A percentile compares a stretch with the other conserved stretches of the same genome.
phyloP scores from a whole-genome alignment of 257 asterid species.

The Jacaranda copaia region DNA sequence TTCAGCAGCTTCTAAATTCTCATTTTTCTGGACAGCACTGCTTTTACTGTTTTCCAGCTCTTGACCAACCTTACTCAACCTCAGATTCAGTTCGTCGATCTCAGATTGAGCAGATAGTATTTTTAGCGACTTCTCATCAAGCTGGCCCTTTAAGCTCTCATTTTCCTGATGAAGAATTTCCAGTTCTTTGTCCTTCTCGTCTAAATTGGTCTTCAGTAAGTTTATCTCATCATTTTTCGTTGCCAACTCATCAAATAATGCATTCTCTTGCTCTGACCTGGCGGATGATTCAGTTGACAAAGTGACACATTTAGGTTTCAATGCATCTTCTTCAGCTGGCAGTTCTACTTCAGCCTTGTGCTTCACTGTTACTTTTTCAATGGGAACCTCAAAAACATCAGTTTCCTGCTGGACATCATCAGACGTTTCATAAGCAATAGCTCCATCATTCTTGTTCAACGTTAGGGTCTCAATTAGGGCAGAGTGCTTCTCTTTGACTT shows the following conservation, averaged over 20 bases:
- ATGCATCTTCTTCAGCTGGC: slow-evolving; percentile 48
- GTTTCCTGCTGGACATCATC: slow-evolving; percentile 68
- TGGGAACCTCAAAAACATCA: slow-evolving; percentile 80
- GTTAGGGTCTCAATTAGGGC: slow-evolving; percentile 33
- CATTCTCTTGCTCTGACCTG: slow-evolving; percentile 45
- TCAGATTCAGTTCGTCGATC: slow-evolving; percentile 48
- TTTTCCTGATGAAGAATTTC: slow-evolving; percentile 53
- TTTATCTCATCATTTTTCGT: slow-evolving; percentile 61
- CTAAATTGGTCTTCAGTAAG: slow-evolving; percentile 51
- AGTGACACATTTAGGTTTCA: slow-evolving; percentile 31
- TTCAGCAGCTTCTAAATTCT: slow-evolving; percentile 66
- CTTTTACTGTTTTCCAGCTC: slow-evolving; percentile 72
- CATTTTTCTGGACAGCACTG: slow-evolving; percentile 36
- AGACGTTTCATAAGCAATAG: slow-evolving; percentile 32
- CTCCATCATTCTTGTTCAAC: slow-evolving; percentile 34
- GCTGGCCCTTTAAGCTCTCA: slow-evolving; percentile 51
- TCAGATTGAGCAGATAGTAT: slow-evolving; percentile 53
- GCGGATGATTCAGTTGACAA: slow-evolving; percentile 38
- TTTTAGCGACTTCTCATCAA: slow-evolving; percentile 53
- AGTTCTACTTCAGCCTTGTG: slow-evolving; percentile 38
- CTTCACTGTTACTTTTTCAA: slow-evolving; percentile 50
- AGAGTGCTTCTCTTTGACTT: slow-evolving; percentile 44
- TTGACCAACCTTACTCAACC: slow-evolving; percentile 45
- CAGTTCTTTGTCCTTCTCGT: slow-evolving; percentile 67
- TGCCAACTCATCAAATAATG: slow-evolving; percentile 51